Percentiles rank a stretch among this genome's conserved stretches.
Conservation (phyloP, 1,284 basidiomycete species). For the Trametes polyzona region DNA sequence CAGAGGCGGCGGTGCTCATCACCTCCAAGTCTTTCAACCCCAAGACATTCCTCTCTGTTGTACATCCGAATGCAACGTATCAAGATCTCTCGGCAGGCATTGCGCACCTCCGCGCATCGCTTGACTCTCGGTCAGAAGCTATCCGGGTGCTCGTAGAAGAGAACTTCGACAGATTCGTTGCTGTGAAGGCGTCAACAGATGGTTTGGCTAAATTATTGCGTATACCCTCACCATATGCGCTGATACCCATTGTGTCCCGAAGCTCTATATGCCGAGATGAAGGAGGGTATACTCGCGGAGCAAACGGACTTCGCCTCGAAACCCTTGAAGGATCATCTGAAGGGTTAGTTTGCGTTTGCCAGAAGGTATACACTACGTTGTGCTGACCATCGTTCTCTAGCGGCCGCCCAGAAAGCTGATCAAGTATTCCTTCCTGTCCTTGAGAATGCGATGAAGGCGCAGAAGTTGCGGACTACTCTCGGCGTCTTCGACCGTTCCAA, state of each 20-base stretch:
- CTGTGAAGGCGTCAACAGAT: slow-evolving; percentile 96
- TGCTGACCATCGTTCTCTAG: slow-evolving; percentile 41
- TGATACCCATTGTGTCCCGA: not conserved
- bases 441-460: slow-evolving; percentile 94
- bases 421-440: slow-evolving; percentile 96
- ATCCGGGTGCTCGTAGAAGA: slow-evolving; percentile 95
- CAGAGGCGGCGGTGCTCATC: slow-evolving; percentile 81
- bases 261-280: slow-evolving; percentile 95
- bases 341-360: slow-evolving; percentile 64
- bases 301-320: slow-evolving; percentile 84
- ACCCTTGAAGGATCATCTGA: slow-evolving; percentile 82
- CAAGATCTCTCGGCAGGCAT: slow-evolving; percentile 87
- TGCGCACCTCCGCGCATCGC: slow-evolving; percentile 68
- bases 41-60: slow-evolving; percentile 88
- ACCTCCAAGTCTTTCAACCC: slow-evolving; percentile 96
- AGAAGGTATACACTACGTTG: not conserved
- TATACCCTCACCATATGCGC: not conserved
- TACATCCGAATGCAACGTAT: slow-evolving; percentile 96
- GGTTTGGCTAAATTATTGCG: slow-evolving; percentile 53
- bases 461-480: slow-evolving; percentile 90
- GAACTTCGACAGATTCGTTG: slow-evolving; percentile 98
- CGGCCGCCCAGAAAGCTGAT: slow-evolving; percentile 87
- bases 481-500: slow-evolving; percentile 96
- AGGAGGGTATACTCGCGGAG: slow-evolving; percentile 80
- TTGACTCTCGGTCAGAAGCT: slow-evolving; percentile 91